A percentile compares a stretch with the other conserved stretches of the same genome.
These are phyloP conservation scores for Cynara cardunculus DNA, from an alignment of 129 eudicot species.

Conservation along the genomic window DNA sequence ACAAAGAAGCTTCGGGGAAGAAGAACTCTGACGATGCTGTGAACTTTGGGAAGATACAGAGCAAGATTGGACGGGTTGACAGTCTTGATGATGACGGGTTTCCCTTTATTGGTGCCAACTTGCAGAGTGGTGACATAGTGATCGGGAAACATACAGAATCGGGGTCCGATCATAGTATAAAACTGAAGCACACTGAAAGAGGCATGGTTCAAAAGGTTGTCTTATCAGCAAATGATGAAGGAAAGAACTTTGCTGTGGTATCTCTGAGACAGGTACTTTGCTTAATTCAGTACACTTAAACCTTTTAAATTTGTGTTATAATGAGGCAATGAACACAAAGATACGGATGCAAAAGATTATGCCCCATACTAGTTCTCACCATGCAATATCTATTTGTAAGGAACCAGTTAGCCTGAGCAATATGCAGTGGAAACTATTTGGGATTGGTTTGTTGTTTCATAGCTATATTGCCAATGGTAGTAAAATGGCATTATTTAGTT, in stretches of 20 bases:
- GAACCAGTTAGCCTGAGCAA: not conserved
- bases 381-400: not conserved
- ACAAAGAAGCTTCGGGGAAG: constrained; percentile 44
- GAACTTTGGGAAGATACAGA: constrained; percentile 76
- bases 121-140: constrained; percentile 84
- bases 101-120: constrained; percentile 82
- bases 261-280: constrained; percentile 73
- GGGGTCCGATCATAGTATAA: constrained; percentile 79
- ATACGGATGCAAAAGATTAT: not conserved
- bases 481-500: not conserved
- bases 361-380: not conserved
- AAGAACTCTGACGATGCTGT: constrained; percentile 47
- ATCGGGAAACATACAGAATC: constrained; percentile 72
- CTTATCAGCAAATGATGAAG: constrained; percentile 85
- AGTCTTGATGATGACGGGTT: constrained; percentile 92
- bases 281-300: not conserved
- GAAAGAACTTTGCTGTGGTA: constrained; percentile 78
- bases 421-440: constrained; percentile 1
- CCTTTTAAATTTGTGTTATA: not conserved
- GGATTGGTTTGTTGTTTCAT: too few relatives aligned
- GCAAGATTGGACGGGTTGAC: constrained; percentile 90
- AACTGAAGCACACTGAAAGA: constrained; percentile 82
- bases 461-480: not conserved
- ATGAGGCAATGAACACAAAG: not conserved
- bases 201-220: constrained; percentile 95